These are phyloP conservation scores for Leishmania turanica DNA, from an alignment of 208 protist genomes.

Conservation along the genomic window DNA sequence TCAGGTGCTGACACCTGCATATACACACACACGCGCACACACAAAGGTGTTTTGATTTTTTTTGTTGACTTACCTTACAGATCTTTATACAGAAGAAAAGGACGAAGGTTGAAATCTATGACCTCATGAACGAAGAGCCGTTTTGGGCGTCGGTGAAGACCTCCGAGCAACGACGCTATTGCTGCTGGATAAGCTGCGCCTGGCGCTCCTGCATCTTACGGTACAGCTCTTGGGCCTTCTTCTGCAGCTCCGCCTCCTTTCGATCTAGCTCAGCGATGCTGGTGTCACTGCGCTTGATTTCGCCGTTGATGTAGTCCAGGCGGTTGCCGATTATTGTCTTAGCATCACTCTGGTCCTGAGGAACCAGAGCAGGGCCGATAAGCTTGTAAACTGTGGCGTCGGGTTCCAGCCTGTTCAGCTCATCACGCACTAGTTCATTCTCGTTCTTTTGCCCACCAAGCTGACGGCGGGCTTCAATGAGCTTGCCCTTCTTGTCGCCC, in stretches of 20 bases:
- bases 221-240: constrained; percentile 80
- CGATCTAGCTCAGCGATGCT: constrained; percentile 80
- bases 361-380: constrained; percentile 94
- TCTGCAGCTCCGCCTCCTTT: constrained; percentile 76
- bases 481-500: constrained; percentile 85
- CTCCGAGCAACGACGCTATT: not conserved
- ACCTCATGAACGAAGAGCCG: not conserved
- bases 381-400: constrained; percentile 95
- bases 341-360: constrained; percentile 92
- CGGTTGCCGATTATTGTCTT: constrained; percentile 91
- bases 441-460: constrained; percentile 94
- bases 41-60: not conserved
- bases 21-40: not conserved
- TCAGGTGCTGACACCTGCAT: not conserved
- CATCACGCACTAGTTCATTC: constrained; percentile 94
- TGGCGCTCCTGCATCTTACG: constrained; percentile 87
- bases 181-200: constrained; percentile 54
- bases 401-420: constrained; percentile 91
- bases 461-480: constrained; percentile 84
- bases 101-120: not conserved
- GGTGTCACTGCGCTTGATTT: constrained; percentile 84
- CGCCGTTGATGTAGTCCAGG: constrained; percentile 93
- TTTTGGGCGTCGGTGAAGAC: not conserved
- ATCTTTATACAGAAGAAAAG: constrained; percentile 5
- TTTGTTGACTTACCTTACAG: not conserved